Base-by-base conservation (phyloP, 176 grass and related monocot species). In the Ampelocalamus luodianensis region DNA sequence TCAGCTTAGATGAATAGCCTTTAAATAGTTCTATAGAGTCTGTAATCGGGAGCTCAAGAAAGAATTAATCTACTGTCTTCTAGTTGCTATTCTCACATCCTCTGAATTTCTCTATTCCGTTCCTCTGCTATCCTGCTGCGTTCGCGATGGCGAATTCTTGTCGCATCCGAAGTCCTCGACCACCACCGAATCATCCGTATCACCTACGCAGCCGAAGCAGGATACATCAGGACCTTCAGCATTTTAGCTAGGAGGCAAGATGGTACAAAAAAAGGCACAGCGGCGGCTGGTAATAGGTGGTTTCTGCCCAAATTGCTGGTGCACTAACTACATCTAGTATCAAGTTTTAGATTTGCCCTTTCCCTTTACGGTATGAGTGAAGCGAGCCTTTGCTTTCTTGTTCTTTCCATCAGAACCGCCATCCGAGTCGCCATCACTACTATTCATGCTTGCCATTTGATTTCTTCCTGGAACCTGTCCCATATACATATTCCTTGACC, bases 401-500 rank as follows among this genome's bases (percentile, higher is more conserved):
- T 82, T 92, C 88, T 93, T 95, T 68, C 89, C 83, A 18, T 58
- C 85, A 74, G 85, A 83, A 66, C 62, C 72, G 0, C 77, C 78
- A 76, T 90, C 83, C 2, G 83, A 88, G 50, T 95, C 87, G 0
- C 86, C 91, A 44, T 90, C 93, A 8, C 89, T 93, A 51, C 87
- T 90, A 24, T 91, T 75, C 87, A 59, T 80, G 79, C 54, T 92
- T 93, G 59, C 93, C 80, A 66, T 88, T 85, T 26, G 45, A 64
- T 87, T 93, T 98, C 79, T 87, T 95, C 61, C 32, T 65, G 9
- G 74, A 84, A 45, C 50, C 69, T 68, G 83, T 89, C 66, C 85
- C 87, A 49, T 93, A 90, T 62, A 98, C 83, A 16, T 91, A 95
- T 79, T 98, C 87, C 71, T 81, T 97, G 10, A 72, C 36, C 61